phyloP scores from a whole-genome alignment of 2,329 filamentous ascomycete genomes.

The Calonectria hawksworthii region DNA sequence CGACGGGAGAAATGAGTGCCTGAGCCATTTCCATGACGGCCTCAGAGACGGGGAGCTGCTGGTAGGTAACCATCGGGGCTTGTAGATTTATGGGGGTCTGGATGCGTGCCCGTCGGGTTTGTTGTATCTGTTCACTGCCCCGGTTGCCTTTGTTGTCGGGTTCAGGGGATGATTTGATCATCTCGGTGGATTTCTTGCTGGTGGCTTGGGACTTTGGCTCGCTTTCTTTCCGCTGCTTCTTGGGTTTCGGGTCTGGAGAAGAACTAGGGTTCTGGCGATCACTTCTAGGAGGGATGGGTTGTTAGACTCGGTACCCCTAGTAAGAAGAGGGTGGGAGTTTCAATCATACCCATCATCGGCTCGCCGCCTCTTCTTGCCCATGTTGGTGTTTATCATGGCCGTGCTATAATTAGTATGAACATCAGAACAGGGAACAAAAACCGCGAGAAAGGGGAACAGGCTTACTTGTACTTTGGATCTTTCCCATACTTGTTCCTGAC shows the following conservation, averaged over 20 bases:
- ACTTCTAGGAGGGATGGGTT: not conserved
- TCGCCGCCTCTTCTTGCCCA: constrained; percentile 22
- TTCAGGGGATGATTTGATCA: not conserved
- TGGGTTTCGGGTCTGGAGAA: not conserved
- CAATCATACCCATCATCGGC: constrained; percentile 11
- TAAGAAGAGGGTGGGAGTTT: not conserved
- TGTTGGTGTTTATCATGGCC: constrained; percentile 26
- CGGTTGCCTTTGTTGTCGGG: not conserved
- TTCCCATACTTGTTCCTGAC: constrained; percentile 57
- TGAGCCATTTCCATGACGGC: not conserved
- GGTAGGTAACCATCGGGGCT: not conserved
- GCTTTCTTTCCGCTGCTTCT: not conserved
- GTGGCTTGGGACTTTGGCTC: not conserved
- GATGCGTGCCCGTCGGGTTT: not conserved
- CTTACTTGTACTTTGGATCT: constrained; percentile 56
- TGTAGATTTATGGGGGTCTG: not conserved
- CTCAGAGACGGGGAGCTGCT: not conserved
- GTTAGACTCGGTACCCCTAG: not conserved
- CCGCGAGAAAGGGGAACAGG: not conserved
- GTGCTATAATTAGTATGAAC: constrained; percentile 21
- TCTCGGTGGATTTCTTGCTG: not conserved
- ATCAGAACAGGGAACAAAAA: not conserved
- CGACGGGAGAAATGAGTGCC: not conserved
- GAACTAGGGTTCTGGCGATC: not conserved
- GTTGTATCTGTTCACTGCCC: not conserved